These are phyloP conservation scores for Debaryomyces singareniensis DNA, from an alignment of 1,139 yeast genomes.

Conservation along the genomic window DNA sequence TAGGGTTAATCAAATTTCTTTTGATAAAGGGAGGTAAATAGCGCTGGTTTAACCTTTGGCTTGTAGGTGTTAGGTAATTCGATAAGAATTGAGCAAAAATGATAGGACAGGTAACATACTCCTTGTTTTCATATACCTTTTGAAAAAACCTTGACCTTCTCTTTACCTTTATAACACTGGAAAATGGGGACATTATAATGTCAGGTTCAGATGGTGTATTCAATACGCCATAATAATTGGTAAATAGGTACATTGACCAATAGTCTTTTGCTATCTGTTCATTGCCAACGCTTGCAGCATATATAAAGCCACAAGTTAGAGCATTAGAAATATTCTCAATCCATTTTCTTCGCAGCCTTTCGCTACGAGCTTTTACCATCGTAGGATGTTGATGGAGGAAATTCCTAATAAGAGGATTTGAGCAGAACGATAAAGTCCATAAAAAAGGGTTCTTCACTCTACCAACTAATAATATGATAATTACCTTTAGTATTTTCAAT, in stretches of 20 bases:
- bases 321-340: slow-evolving; percentile 20
- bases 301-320: slow-evolving; percentile 22
- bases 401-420: slow-evolving; percentile 26
- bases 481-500: slow-evolving; percentile 27
- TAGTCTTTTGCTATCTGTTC: slow-evolving; percentile 33
- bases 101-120: slow-evolving; percentile 27
- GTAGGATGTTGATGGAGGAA: too few species aligned
- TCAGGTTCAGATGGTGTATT: slow-evolving; percentile 30
- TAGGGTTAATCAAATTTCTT: slow-evolving; percentile 30
- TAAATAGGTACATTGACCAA: slow-evolving; percentile 27
- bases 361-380: too few species aligned
- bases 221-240: slow-evolving; percentile 17
- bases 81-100: slow-evolving; percentile 38
- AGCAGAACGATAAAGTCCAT: slow-evolving; percentile 28
- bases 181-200: slow-evolving; percentile 21
- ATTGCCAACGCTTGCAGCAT: slow-evolving; percentile 24
- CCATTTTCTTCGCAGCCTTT: slow-evolving; percentile 6
- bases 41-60: slow-evolving; percentile 28
- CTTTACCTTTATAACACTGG: slow-evolving; percentile 7
- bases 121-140: slow-evolving; percentile 25
- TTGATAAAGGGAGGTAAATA: slow-evolving; percentile 32
- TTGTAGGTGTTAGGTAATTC: slow-evolving; percentile 38
- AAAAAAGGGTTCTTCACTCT: slow-evolving; percentile 21
- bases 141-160: background rate
- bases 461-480: slow-evolving; percentile 17